These are phyloP conservation scores for Coemansia sp. DNA, from an alignment of 192 early-diverging fungal genomes.

Conservation along the genomic window DNA sequence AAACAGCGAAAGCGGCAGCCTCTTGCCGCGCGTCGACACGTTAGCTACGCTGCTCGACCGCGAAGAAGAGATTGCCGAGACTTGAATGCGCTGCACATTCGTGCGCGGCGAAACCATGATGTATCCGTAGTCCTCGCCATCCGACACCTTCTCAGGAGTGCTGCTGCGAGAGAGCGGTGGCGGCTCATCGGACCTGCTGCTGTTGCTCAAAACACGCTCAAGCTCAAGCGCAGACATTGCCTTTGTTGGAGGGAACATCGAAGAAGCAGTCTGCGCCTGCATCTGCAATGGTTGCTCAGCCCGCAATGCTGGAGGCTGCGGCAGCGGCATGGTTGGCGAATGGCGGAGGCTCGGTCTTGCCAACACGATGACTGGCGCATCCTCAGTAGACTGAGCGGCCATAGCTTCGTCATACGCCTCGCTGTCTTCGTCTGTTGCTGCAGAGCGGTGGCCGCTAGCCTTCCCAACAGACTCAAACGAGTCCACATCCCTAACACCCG, in stretches of 20 bases:
- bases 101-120: slow-evolving; percentile 56
- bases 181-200: neutral
- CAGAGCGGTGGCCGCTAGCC: neutral
- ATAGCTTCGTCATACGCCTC: neutral
- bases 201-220: slow-evolving; percentile 7
- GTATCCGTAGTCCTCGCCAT: slow-evolving; percentile 54
- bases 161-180: neutral
- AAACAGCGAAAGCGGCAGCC: slow-evolving; percentile 7
- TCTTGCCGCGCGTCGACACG: slow-evolving; percentile 9
- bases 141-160: slow-evolving; percentile 27
- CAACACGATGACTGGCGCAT: neutral
- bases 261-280: neutral
- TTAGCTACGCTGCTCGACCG: slow-evolving; percentile 16
- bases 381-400: slow-evolving; percentile 1
- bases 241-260: neutral
- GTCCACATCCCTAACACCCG: neutral
- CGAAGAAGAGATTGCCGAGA: slow-evolving; percentile 26
- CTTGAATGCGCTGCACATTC: slow-evolving; percentile 39
- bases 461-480: slow-evolving; percentile 15
- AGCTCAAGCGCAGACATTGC: slow-evolving; percentile 7
- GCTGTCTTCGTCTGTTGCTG: slow-evolving; percentile 14
- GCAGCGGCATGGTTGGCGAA: slow-evolving; percentile 21
- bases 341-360: slow-evolving; percentile 8
- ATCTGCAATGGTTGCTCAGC: neutral
- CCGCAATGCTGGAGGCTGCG: slow-evolving; percentile 19